Base-by-base conservation (phyloP, 2,329 filamentous ascomycete species). In the Apiospora kogelbergensis region DNA sequence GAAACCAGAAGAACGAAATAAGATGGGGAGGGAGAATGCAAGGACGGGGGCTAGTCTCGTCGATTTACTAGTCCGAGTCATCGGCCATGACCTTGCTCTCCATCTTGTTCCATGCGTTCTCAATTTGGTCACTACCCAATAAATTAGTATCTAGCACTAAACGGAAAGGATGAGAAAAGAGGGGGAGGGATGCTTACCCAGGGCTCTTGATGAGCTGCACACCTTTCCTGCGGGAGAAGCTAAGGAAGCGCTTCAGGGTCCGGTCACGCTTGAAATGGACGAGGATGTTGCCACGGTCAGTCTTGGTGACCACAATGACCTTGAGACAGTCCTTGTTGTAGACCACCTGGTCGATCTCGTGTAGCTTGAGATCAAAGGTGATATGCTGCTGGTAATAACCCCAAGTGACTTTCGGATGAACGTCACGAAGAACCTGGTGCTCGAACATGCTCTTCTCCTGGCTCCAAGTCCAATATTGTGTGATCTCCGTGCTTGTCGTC, bases 381-480 rank as follows among this genome's bases (percentile, higher is more conserved):
- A 85, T 80, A 1, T 84, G 83, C 33, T 84, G 80, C 70, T 82
- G 81, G 72, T 86, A 86, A 13, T 83, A 77, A 6, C 81, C 84
- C 86, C 86, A 89, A 0, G 75, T 76, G 2, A 81, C 79, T 17
- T 74, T 75, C 3, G 83, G 82, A 22, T 79, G 68, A 3, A 81
- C 78, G 20, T 84, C 81, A 60, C 81, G 82, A 5, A 88, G 80
- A 1, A 88, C 83, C 73, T 88, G 86, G 71, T 88, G 86, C 78
- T 88, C 84, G 67, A 88, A 85, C 64, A 79, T 72, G 26, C 75
- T 73, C 67, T 79, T 79, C 17, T 80, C 78, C 7, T 74, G 73
- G 40, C 80, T 76, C 83, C 83, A 88, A 65, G 85, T 85, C 85
- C 85, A 87, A 77, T 88, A 88, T 74, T 89, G 86, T 15, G 84